Conservation (phyloP, 345 rosid species). For the Eucalyptus sp. region DNA sequence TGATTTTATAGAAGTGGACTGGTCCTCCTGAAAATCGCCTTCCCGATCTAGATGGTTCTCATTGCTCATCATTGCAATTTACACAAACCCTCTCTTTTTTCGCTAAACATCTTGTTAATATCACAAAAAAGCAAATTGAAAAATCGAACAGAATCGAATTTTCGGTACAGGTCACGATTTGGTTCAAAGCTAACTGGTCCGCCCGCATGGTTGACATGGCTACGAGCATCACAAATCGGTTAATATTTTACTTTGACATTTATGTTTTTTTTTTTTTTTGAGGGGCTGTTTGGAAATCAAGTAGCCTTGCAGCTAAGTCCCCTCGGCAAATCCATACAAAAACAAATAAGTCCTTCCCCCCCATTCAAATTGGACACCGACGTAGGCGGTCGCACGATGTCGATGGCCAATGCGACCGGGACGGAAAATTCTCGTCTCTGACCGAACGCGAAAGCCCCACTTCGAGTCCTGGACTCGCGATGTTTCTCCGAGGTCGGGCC, state of each 20-base stretch:
- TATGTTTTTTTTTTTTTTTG: not conserved
- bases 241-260: not conserved
- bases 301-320: not conserved
- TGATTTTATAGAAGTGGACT: fast-evolving
- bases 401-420: not conserved
- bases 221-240: not conserved
- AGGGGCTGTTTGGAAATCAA: not conserved
- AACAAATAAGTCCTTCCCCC: fast-evolving
- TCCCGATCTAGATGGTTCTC: fast-evolving
- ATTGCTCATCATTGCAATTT: too few species aligned
- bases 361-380: not conserved
- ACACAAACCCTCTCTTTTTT: not conserved
- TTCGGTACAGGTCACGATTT: too few species aligned
- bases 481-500: not conserved
- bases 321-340: not conserved
- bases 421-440: not conserved
- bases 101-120: too few species aligned
- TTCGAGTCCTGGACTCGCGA: not conserved
- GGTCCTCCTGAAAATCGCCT: fast-evolving
- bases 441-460: not conserved
- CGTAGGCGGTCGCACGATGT: not conserved
- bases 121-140: too few species aligned
- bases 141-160: fast-evolving
- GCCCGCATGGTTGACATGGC: not conserved
- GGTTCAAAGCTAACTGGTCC: too few species aligned